Percentiles rank a stretch among this genome's conserved stretches.
phyloP scores from a whole-genome alignment of 768 basidiomycete genomes.

The Auriscalpium orientale region DNA sequence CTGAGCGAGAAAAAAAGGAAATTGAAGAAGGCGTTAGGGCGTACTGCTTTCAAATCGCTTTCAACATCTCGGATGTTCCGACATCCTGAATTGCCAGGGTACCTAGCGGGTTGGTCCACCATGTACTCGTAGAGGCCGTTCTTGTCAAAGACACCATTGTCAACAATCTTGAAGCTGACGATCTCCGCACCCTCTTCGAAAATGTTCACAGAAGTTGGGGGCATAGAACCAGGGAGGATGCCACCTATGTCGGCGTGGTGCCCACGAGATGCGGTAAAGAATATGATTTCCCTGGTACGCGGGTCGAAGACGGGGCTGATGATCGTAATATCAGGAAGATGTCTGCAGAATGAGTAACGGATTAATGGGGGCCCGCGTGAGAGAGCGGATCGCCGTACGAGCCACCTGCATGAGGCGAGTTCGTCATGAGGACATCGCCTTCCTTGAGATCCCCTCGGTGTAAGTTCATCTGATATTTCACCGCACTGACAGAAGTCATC shows the following conservation, averaged over 20 bases:
- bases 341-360: constrained; percentile 28
- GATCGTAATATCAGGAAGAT: constrained; percentile 85
- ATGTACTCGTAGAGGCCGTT: constrained; percentile 71
- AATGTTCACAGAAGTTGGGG: constrained; percentile 83
- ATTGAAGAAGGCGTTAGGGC: constrained; percentile 18
- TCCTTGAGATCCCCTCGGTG: constrained; percentile 67
- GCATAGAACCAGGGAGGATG: constrained; percentile 92
- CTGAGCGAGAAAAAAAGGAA: not conserved
- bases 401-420: constrained; percentile 83
- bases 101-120: constrained; percentile 71
- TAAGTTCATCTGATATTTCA: constrained; percentile 82
- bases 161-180: constrained; percentile 86
- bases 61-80: constrained; percentile 84
- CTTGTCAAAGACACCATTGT: constrained; percentile 71
- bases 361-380: constrained; percentile 9
- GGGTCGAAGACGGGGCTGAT: constrained; percentile 87
- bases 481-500: constrained; percentile 40
- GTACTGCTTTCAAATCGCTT: constrained; percentile 83
- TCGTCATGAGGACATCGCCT: constrained; percentile 92
- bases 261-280: constrained; percentile 89
- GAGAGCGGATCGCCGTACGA: constrained; percentile 45
- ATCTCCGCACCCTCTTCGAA: constrained; percentile 94
- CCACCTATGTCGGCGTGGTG: constrained; percentile 95
- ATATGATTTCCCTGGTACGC: constrained; percentile 63
- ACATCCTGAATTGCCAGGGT: constrained; percentile 83